A percentile compares a stretch with the other conserved stretches of the same genome.
phyloP scores from a whole-genome alignment of 2,329 filamentous ascomycete genomes.

The Pestalotiopsis sp. region DNA sequence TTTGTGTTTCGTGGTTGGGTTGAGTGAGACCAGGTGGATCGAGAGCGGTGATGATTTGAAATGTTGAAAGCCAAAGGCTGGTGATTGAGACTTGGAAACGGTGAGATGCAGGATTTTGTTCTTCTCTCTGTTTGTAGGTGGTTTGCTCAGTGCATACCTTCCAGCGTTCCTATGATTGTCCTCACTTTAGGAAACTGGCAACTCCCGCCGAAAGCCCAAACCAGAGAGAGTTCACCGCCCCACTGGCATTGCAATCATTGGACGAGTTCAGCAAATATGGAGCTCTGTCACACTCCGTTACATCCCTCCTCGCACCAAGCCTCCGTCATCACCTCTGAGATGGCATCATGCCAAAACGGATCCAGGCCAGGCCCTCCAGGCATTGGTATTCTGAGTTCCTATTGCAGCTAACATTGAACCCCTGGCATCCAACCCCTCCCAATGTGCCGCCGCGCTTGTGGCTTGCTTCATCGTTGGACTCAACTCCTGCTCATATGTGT shows the following conservation, averaged over 20 bases:
- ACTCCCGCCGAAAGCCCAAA: neutral
- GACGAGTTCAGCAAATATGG: neutral
- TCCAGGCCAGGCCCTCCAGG: neutral
- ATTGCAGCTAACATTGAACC: neutral
- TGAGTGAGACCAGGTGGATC: neutral
- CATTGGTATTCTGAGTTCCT: neutral
- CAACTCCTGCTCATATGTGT: neutral
- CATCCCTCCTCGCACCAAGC: neutral
- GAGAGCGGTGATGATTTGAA: neutral
- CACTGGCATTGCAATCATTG: neutral
- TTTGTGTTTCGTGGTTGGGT: neutral
- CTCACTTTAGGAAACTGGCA: neutral
- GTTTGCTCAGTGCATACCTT: neutral
- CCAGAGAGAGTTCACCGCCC: neutral
- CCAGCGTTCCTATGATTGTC: neutral
- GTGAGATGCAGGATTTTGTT: neutral
- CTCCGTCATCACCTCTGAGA: neutral
- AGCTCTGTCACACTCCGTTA: neutral
- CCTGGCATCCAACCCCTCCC: neutral
- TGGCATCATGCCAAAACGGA: neutral
- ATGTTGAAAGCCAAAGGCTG: neutral
- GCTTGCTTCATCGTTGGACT: neutral
- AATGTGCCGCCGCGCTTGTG: neutral
- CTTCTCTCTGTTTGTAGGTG: neutral
- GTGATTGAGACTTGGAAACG: neutral